These are phyloP conservation scores for Phytopythium helicoides DNA, from an alignment of 352 stramenopile genomes.

Conservation along the genomic window DNA sequence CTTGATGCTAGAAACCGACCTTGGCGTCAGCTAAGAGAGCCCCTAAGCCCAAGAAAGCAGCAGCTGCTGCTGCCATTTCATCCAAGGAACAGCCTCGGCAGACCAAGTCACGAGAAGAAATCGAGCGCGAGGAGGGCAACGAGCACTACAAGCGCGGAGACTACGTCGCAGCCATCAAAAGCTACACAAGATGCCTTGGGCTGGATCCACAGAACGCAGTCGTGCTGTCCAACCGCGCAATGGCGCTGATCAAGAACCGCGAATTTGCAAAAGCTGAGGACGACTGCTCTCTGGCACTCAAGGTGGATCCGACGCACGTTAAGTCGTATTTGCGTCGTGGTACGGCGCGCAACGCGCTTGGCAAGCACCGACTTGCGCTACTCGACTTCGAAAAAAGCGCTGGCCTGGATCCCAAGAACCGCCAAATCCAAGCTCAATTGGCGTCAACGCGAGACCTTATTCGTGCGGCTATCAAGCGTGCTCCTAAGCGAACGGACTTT, in stretches of 20 bases:
- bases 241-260: conserved; percentile 87
- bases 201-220: conserved; percentile 67
- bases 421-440: conserved; percentile 60
- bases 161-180: conserved; percentile 84
- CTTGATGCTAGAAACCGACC: neutral
- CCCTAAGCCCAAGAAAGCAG: neutral
- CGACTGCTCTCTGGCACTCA: conserved; percentile 86
- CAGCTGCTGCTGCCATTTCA: neutral
- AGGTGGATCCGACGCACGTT: conserved; percentile 70
- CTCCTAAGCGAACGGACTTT: conserved; percentile 47
- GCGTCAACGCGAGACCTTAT: conserved; percentile 65
- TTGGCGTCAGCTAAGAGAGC: too few relatives aligned
- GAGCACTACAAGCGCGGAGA: conserved; percentile 87
- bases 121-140: conserved; percentile 92
- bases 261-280: conserved; percentile 87
- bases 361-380: conserved; percentile 83
- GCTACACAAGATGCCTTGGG: conserved; percentile 86
- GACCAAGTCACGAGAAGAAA: conserved; percentile 43
- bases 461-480: conserved; percentile 62
- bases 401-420: conserved; percentile 68
- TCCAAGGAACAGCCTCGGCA: neutral
- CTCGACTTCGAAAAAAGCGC: conserved; percentile 73
- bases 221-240: conserved; percentile 89
- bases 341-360: conserved; percentile 81
- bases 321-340: conserved; percentile 87